phyloP scores from a whole-genome alignment of 805 yeast genomes.

The Monosporozyma servazzii region DNA sequence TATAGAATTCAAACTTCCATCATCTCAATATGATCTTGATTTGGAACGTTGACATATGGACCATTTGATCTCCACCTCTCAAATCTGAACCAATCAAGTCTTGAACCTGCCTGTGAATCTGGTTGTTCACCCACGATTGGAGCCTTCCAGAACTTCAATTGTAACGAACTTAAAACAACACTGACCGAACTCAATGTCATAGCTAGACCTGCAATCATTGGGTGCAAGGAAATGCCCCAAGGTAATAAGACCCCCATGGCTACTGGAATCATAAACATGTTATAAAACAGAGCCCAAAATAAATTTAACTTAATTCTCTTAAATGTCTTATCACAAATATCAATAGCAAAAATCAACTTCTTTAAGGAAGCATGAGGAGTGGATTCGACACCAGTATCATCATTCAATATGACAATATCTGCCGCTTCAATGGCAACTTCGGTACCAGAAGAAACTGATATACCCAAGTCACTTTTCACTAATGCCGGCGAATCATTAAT shows the following conservation, averaged over 20 bases:
- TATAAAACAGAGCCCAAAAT: conserved; percentile 79
- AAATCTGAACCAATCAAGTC: not conserved
- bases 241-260: conserved; percentile 91
- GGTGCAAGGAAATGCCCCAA: conserved; percentile 67
- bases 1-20: not conserved
- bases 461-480: conserved; percentile 79
- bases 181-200: conserved; percentile 92
- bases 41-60: not conserved
- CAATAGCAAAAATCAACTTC: conserved; percentile 53
- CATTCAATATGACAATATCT: conserved; percentile 66
- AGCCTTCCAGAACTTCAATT: conserved; percentile 57
- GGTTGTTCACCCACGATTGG: conserved; percentile 2
- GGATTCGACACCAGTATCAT: not conserved
- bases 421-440: conserved; percentile 98
- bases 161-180: conserved; percentile 72
- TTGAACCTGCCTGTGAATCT: not conserved
- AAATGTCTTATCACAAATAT: conserved; percentile 63
- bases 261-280: conserved; percentile 76
- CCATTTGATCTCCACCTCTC: not conserved
- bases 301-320: conserved; percentile 70
- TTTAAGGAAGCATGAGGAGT: conserved; percentile 25
- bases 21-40: not conserved
- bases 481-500: conserved; percentile 96
- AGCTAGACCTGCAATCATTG: conserved; percentile 81
- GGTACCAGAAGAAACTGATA: conserved; percentile 87